Base-by-base conservation (phyloP, 345 rosid species). In the Acer negundo region DNA sequence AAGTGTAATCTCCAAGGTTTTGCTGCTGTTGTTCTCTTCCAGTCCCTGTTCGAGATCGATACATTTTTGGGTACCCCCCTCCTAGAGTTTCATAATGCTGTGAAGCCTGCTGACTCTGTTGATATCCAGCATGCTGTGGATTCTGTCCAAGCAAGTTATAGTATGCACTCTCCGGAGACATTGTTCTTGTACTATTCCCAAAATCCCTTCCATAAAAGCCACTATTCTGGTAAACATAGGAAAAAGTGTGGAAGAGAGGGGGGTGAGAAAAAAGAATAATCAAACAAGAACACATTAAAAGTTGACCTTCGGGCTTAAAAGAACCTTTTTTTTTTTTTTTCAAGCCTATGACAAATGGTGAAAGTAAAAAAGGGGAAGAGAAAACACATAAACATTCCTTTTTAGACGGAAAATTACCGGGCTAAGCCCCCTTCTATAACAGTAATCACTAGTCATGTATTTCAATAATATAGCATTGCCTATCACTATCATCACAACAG, bases 81-180 rank as follows among this genome's bases (percentile, higher is more conserved):
- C 51, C 76, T 11, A n/a, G 42, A 66, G 81, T 56, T 77, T 64
- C 85, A 40, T 86, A 73, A 35, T 78, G 62, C 69, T 59, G 80
- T 4, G 83, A 28, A 38, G 61, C 79, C 68, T 66, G 87, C 69
- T 78, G 86, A 64, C 47, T 55, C 67, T 80, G 85, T 17, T 24
- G 79, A 77, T 82, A 75, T 67, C 80, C 75, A n/a, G 74, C 62
- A 69, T 38, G 63, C 61, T 58, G 85, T 69, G 62, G 83, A 71
- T 66, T 75, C 56, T 78, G 82, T 58, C 74, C 82, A n/a, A 26
- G 76, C 56, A 75, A 71, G 75, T 64, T 56, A 58, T 69, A 63
- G 69, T 73, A 70, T 47, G 73, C 49, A 67, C 44, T 49, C 7
- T 80, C 80, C 11, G 73, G 44, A 49, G 85, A 55, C 22, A 38